Percentiles rank a stretch among this genome's conserved stretches.
phyloP scores from a whole-genome alignment of 2,329 filamentous ascomycete genomes.

The Fusarium siculi region DNA sequence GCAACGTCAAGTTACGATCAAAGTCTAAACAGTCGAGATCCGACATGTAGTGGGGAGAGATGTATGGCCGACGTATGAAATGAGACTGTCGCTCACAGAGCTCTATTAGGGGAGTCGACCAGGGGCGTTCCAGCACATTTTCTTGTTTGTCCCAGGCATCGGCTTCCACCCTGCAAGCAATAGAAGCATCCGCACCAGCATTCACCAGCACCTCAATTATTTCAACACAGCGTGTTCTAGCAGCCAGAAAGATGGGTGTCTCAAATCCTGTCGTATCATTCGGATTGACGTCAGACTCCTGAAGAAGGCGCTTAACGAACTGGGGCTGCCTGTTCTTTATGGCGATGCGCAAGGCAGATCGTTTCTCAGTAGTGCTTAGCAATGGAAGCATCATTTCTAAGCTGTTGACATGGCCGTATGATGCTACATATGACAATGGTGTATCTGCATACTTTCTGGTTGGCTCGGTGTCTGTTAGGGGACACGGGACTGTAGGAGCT shows the following conservation, averaged over 20 bases:
- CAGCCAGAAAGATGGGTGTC: constrained; percentile 40
- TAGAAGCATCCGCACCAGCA: constrained; percentile 47
- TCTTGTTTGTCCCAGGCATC: background rate
- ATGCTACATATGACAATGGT: constrained; percentile 42
- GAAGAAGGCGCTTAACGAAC: constrained; percentile 44
- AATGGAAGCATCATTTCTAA: constrained; percentile 44
- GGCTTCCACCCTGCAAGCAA: constrained; percentile 5
- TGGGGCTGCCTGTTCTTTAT: constrained; percentile 21
- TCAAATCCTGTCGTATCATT: constrained; percentile 39
- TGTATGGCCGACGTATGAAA: background rate
- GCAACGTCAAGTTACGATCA: constrained; percentile 21
- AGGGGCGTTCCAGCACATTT: background rate
- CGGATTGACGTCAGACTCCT: constrained; percentile 46
- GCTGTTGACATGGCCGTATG: constrained; percentile 40
- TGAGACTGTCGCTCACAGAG: background rate
- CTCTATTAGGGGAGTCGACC: background rate
- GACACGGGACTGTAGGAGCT: constrained; percentile 41
- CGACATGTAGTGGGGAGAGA: background rate
- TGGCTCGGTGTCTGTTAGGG: background rate
- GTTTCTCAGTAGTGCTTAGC: constrained; percentile 37
- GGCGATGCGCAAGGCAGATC: constrained; percentile 45
- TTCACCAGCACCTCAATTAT: constrained; percentile 43
- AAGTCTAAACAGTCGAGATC: background rate
- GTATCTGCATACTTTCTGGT: background rate
- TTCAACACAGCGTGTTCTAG: background rate